A percentile compares a stretch with the other conserved stretches of the same genome.
These are phyloP conservation scores for Arctium lappa DNA, from an alignment of 129 eudicot species.

Conservation along the genomic window DNA sequence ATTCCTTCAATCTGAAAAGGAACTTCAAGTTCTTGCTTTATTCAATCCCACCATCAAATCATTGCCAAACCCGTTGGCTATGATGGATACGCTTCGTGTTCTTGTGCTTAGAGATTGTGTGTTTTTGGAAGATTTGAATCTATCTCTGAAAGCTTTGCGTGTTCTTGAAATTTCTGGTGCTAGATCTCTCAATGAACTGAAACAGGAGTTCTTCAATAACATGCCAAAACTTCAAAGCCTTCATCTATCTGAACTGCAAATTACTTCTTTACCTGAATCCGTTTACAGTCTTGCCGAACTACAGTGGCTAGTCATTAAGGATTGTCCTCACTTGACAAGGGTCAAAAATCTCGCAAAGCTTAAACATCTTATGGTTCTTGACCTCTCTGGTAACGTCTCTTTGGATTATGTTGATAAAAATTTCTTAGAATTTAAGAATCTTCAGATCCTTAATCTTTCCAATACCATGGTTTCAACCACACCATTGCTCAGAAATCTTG, in stretches of 20 bases:
- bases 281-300: conserved; percentile 5
- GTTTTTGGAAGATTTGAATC: too few species aligned
- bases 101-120: too few species aligned
- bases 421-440: neutral
- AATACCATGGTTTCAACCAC: conserved; percentile 2
- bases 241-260: conserved; percentile 17
- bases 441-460: conserved; percentile 19
- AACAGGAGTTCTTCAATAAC: conserved; percentile 7
- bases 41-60: too few species aligned
- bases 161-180: conserved; percentile 27
- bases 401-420: conserved; percentile 5
- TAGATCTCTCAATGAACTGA: neutral
- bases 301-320: conserved; percentile 19
- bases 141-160: neutral
- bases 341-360: neutral
- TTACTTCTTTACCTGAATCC: conserved; percentile 16
- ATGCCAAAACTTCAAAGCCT: conserved; percentile 21
- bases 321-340: conserved; percentile 12
- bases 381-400: conserved; percentile 30
- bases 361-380: conserved; percentile 20
- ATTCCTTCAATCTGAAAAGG: too few species aligned
- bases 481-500: neutral
- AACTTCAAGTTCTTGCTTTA: too few species aligned
- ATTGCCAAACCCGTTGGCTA: too few species aligned
- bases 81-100: too few species aligned